Conservation (phyloP, 1,139 yeast genomes). For the Suhomyces anneliseae region DNA sequence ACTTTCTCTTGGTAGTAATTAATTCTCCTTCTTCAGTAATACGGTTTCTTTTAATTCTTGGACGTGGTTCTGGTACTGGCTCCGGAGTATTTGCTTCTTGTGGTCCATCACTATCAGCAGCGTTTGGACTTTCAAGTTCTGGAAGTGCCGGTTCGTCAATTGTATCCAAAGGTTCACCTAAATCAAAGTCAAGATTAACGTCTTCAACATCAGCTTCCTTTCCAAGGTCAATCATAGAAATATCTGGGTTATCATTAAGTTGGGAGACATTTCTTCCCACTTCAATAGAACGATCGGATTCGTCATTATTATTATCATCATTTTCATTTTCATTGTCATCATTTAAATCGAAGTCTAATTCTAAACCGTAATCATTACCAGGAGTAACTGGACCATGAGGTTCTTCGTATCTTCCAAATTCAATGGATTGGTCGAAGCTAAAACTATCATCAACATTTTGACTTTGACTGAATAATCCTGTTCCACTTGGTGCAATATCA, state of each 20-base stretch:
- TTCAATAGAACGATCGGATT: conserved; percentile 31
- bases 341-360: conserved; percentile 48
- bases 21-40: conserved; percentile 41
- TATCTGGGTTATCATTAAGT: conserved; percentile 23
- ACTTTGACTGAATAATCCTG: conserved; percentile 16
- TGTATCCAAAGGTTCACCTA: conserved; percentile 31
- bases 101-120: conserved; percentile 16
- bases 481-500: conserved; percentile 11
- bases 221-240: conserved; percentile 22
- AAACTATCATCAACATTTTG: conserved; percentile 18
- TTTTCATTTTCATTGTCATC: conserved; percentile 16
- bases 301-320: conserved; percentile 7
- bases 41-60: conserved; percentile 23
- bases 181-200: conserved; percentile 12
- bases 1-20: conserved; percentile 40
- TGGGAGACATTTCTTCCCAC: conserved; percentile 45
- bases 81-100: conserved; percentile 22
- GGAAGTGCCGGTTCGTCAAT: conserved; percentile 15
- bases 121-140: conserved; percentile 11
- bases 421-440: conserved; percentile 53
- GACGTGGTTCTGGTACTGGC: conserved; percentile 13
- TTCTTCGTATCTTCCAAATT: conserved; percentile 49
- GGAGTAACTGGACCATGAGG: conserved; percentile 18
- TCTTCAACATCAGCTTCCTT: conserved; percentile 23
- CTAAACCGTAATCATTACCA: conserved; percentile 51